Conservation (phyloP, 148 eudicot genomes). For the Rhododendron griersonianum region DNA sequence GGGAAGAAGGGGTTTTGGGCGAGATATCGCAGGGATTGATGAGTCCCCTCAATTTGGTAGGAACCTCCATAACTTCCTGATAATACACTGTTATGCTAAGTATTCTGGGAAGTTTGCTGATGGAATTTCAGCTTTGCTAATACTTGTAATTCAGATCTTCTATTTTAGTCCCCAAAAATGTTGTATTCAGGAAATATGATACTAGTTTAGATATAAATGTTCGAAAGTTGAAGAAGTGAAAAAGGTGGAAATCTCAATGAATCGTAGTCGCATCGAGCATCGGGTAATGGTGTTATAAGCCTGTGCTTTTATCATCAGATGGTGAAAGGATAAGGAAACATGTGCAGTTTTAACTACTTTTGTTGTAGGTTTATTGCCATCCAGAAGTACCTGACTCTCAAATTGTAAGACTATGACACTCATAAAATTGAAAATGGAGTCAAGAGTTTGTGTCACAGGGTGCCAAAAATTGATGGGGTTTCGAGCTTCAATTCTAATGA, state of each 20-base stretch:
- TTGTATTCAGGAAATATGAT: slow-evolving; percentile 1
- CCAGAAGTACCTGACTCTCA: not conserved
- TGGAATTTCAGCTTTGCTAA: not conserved
- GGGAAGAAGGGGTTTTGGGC: slow-evolving; percentile 46
- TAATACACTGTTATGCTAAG: not conserved
- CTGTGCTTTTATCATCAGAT: not conserved
- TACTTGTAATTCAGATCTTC: not conserved
- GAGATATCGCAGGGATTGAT: slow-evolving; percentile 32
- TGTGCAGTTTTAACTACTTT: not conserved
- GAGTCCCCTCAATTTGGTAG: not conserved
- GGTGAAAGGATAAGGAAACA: not conserved
- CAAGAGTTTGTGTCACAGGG: not conserved
- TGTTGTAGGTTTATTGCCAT: not conserved
- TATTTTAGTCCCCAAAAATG: not conserved
- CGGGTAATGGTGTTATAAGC: not conserved
- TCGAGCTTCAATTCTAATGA: not conserved
- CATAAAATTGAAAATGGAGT: no score
- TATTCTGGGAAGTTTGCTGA: not conserved
- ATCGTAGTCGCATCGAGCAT: not conserved
- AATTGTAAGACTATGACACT: no score
- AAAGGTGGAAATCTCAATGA: not conserved
- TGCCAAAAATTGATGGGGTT: not conserved
- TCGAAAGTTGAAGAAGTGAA: not conserved
- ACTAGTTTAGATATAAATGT: not conserved
- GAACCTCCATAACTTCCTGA: not conserved